Evolutionary conservation across 129 eudicot genomes (phyloP), one percentile per base, ranked within the genome.

Genomic region (Flaveria sonorensis): DNA sequence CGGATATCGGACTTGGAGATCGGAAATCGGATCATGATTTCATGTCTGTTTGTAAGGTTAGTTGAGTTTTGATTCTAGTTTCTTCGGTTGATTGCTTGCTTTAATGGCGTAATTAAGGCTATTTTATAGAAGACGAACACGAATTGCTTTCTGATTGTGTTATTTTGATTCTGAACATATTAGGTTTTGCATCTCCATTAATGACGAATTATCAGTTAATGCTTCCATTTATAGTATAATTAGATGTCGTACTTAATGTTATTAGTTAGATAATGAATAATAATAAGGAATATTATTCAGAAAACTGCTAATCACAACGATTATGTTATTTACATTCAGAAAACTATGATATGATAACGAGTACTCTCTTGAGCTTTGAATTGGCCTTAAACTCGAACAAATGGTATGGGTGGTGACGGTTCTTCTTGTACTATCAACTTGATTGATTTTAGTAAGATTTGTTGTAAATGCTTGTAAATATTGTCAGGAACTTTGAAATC

Each of bases 1-100:
- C 95, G n/a, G 96, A 92, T 85, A 83, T 95, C 24, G 99, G 99
- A 65, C 82, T 92, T 3, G 99, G 99, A 26, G 99, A 95, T 81
- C 94, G 99, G 16, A 85, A 81, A 70, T 86, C 97, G 12, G 99
- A 95, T 78, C 99, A 92, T 50, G 99, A 92, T 85, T 95, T 91
- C 79, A 95, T 95, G 96, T 85, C 97, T 21, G 66, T 89, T 76
- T 95, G 99, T 88, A 95, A 95, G 99, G 99, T 95, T 23, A 42
- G 84, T 79, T 65, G 1, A 26, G 47, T 76, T 69, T 62, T 2
- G 30, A 40, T 78, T 50, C 48, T 72, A 23, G 15, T 48, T 63
- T 62, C 11, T 39, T 20, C 8, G 2, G 0, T 4, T 59, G 32
- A 15, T 5, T 59, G 0, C 15, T 23, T 59, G 65, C 14, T 36